A percentile compares a stretch with the other conserved stretches of the same genome.
These are phyloP conservation scores for Metschnikowia reukaufii DNA, from an alignment of 805 yeast genomes.

Conservation along the genomic window DNA sequence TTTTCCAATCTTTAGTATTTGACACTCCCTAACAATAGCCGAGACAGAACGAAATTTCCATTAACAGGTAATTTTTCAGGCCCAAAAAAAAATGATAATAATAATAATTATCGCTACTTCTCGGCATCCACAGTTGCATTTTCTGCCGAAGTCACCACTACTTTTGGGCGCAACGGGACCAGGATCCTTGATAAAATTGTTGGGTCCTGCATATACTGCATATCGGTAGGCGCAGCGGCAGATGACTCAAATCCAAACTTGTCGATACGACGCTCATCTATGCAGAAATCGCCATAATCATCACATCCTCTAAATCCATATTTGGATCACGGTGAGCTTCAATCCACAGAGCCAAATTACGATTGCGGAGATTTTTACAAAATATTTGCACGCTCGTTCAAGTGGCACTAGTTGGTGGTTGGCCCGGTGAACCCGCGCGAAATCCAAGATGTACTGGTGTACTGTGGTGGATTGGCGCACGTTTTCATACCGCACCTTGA, in stretches of 20 bases:
- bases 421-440: constrained; percentile 8
- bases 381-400: constrained; percentile 4
- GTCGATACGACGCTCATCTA: constrained; percentile 2
- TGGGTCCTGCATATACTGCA: too few relatives aligned
- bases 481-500: constrained; percentile 5
- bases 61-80: too few relatives aligned
- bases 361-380: constrained; percentile 1
- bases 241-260: background rate
- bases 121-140: too few relatives aligned
- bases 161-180: background rate
- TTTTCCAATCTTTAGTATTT: too few relatives aligned
- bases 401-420: constrained; percentile 9
- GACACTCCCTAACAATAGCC: too few relatives aligned
- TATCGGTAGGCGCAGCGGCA: background rate
- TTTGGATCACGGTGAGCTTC: background rate
- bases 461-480: constrained; percentile 5
- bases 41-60: too few relatives aligned
- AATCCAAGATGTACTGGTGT: constrained; percentile 9
- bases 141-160: background rate
- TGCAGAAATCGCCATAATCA: constrained; percentile 4
- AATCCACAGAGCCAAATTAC: constrained; percentile 3
- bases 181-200: background rate
- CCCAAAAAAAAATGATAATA: too few relatives aligned
- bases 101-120: too few relatives aligned
- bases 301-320: constrained; percentile 6